phyloP scores from a whole-genome alignment of 305 asterid species.

The Salvia sclarea region DNA sequence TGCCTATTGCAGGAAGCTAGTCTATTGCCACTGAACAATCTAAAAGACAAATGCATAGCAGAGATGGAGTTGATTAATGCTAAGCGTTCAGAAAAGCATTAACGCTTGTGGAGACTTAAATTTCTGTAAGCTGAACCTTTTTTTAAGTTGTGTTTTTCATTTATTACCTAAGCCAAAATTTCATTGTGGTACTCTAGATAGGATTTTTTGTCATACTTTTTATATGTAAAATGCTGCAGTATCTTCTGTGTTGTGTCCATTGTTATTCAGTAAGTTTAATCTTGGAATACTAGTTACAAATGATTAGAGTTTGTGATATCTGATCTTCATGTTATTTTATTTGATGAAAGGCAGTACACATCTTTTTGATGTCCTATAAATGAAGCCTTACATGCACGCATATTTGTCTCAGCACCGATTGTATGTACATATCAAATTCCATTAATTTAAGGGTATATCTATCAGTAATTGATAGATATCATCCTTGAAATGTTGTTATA shows the following conservation, averaged over 20 bases:
- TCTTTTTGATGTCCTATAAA: not conserved
- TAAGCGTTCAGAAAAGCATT: conserved; percentile 37
- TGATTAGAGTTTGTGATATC: conserved; percentile 1
- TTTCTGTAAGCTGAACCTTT: conserved; percentile 34
- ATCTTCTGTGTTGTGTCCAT: not conserved
- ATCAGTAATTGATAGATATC: too few relatives aligned
- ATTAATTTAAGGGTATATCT: not conserved
- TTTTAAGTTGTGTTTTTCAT: not conserved
- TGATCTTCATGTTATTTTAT: conserved; percentile 1
- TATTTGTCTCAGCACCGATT: not conserved
- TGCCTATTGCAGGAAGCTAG: conserved; percentile 54
- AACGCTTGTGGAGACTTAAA: conserved; percentile 20
- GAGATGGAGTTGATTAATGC: conserved; percentile 47
- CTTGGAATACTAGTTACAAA: not conserved
- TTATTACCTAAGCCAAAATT: not conserved
- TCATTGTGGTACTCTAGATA: conserved; percentile 15
- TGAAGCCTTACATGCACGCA: not conserved
- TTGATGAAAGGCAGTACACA: not conserved
- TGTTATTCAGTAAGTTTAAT: not conserved
- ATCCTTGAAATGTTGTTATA: not conserved
- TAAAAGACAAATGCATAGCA: conserved; percentile 64
- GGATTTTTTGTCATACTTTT: conserved; percentile 5
- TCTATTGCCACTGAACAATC: conserved; percentile 49
- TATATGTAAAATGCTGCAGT: not conserved
- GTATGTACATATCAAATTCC: not conserved